Base-by-base conservation (phyloP, 495 filamentous ascomycete genomes). In the Immersiella caudata region DNA sequence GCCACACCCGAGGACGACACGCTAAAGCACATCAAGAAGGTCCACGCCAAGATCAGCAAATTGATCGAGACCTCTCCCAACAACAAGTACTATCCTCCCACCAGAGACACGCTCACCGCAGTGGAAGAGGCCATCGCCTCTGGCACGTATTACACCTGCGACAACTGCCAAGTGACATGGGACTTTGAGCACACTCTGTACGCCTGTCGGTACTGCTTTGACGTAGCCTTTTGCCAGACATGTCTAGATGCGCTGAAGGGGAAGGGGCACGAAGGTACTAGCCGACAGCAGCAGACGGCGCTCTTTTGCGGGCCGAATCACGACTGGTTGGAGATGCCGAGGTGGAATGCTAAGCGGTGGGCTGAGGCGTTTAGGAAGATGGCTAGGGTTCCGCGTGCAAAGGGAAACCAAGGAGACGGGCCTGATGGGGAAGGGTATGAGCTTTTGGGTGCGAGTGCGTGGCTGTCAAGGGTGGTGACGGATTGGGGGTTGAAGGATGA, bases 321-420 rank as follows among this genome's bases (percentile, higher is more conserved):
- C 21, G 16, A 52, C 49, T 52, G 49, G 49, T 12, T 52, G 16
- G 49, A 52, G 49, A n/a, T 52, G 49, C 49, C 49, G 49, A 52
- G 49, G 49, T 52, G 49, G 49, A 12, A 52, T 52, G 49, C 49
- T 14, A 52, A 52, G 49, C 49, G 49, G 49, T 52, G 49, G 49
- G 21, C 49, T 12, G 49, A 52, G 4, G 49, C 49, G 16, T 52
- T 18, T 18, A 14, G 49, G 16, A 52, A 52, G 12, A 52, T 22
- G 49, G 49, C 21, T 22, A 52, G 21, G 49, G 12, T 52, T 18
- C 49, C 49, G 49, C 49, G 49, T 18, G 21, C 49, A 2, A 52
- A 33, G 29, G 29, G 29, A 8, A 8, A 33, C 29, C 29, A 33
- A 33, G 29, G 49, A 52, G 49, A 52, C 18, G 49, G 49, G 29